phyloP scores from a whole-genome alignment of 345 rosid genomes.

The Gossypium anomalum region DNA sequence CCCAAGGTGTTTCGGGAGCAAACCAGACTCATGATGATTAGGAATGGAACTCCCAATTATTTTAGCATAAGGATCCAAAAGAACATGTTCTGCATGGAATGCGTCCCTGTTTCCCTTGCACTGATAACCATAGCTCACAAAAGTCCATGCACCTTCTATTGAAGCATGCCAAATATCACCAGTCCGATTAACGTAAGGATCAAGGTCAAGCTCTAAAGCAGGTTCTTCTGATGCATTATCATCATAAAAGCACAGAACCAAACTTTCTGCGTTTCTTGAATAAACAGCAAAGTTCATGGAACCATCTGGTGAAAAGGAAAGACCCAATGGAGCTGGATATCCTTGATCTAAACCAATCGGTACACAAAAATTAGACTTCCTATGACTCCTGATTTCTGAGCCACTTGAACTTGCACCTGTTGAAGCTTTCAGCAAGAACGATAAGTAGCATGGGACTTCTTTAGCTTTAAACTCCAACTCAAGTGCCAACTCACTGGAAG shows the following conservation, averaged over 20 bases:
- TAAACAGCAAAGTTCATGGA: constrained; percentile 69
- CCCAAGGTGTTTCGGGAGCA: constrained; percentile 45
- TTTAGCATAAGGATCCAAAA: constrained; percentile 84
- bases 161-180: constrained; percentile 92
- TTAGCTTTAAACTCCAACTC: constrained; percentile 71
- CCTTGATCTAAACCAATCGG: constrained; percentile 79
- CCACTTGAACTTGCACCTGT: constrained; percentile 24
- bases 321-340: constrained; percentile 69
- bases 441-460: constrained; percentile 66
- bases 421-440: constrained; percentile 57
- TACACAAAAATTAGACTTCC: constrained; percentile 54
- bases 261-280: constrained; percentile 52
- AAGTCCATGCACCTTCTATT: constrained; percentile 44
- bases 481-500: constrained; percentile 36
- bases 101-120: constrained; percentile 40
- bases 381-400: constrained; percentile 55
- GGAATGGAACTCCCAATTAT: constrained; percentile 33
- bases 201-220: constrained; percentile 86
- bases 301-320: constrained; percentile 56
- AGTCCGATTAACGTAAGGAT: constrained; percentile 73
- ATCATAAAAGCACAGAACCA: constrained; percentile 68
- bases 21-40: constrained; percentile 24
- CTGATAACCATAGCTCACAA: constrained; percentile 56
- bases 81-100: constrained; percentile 32
- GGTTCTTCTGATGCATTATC: constrained; percentile 51